Evolutionary conservation across 192 early-diverging fungal genomes (phyloP).

Genomic region (Dissophora globulifera): DNA sequence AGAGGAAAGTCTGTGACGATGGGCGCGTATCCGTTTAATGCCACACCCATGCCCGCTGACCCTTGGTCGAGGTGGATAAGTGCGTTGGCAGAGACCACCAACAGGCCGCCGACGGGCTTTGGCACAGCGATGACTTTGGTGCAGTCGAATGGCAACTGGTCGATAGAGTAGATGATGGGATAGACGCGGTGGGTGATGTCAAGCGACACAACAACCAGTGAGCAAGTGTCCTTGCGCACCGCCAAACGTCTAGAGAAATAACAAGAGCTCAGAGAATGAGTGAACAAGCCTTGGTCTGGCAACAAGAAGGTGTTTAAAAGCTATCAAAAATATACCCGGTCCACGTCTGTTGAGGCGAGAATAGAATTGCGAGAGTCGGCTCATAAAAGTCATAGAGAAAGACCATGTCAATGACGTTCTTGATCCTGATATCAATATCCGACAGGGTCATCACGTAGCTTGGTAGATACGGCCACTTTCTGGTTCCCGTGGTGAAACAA

Average conservation of each 20-base stretch:
- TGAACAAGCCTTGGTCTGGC: no score
- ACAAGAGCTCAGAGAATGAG: not conserved
- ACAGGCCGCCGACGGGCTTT: conserved; percentile 85
- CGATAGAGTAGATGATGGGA: conserved; percentile 84
- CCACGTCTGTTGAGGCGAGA: conserved; percentile 88
- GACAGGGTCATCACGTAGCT: conserved; percentile 81
- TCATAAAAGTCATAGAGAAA: conserved; percentile 94
- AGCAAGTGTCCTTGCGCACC: conserved; percentile 74
- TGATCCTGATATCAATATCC: conserved; percentile 66
- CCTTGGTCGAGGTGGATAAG: conserved; percentile 90
- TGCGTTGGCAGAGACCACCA: conserved; percentile 83
- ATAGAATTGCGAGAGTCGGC: conserved; percentile 94
- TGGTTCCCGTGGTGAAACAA: conserved; percentile 45
- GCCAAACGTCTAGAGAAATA: conserved; percentile 63
- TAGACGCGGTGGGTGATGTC: conserved; percentile 78
- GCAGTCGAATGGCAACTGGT: conserved; percentile 87
- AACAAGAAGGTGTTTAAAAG: no score
- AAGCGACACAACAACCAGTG: conserved; percentile 87
- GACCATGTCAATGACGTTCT: conserved; percentile 87
- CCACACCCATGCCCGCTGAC: conserved; percentile 76
- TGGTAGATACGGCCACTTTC: conserved; percentile 69
- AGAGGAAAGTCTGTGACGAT: conserved; percentile 61
- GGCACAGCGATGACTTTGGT: conserved; percentile 77
- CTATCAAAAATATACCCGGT: conserved; percentile 67
- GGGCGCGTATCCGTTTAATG: conserved; percentile 77